Evolutionary conservation across 371 early-diverging fungal genomes (phyloP), one percentile per base, ranked within the genome.

Genomic region (Syncephalastrum monosporum): DNA sequence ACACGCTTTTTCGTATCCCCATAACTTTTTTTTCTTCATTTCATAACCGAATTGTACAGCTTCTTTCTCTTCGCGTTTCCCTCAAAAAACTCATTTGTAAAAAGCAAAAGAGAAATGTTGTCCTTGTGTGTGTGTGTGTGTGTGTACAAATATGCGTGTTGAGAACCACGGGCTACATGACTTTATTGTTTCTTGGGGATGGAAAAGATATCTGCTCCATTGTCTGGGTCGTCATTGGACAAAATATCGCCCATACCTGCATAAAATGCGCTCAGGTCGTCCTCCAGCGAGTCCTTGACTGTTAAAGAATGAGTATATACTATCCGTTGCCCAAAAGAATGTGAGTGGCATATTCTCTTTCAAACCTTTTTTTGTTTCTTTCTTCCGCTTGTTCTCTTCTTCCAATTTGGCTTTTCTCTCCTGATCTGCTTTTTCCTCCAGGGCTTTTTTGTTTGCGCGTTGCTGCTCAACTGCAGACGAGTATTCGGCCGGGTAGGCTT

Each of bases 231-330:
- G 23, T 71, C 65, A n/a, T 64, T 61, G 33, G 64, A 50, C 33
- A 61, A 61, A 29, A 74, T 65, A 50, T 64, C 67, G 16, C 61
- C 68, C 74, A 78, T 73, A 47, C 71, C 74, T 42, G 73, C 75
- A 57, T 75, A 78, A 55, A 78, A 78, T 2, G 73, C 79, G 59
- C 64, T 67, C 10, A 78, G 46, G 50, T 75, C 79, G 53, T 78
- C 70, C 46, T 78, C 67, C 41, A 75, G 50, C 8, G 62, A 63
- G 17, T 59, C 67, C 19, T 69, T 64, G 42, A 46, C 65, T 43
- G 19, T 42, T 19, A 42, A 23, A 41, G 48, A 48, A 52, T 42
- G 50, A 50, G 45, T 15, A 46, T 42, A 42, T 42, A 14, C 12
- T 23, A 42, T 13, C 13, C 16, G 10, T 17, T 42, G 47, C 5